These are phyloP conservation scores for Colletotrichum melonis DNA, from an alignment of 2,329 filamentous ascomycete genomes.

Conservation along the genomic window DNA sequence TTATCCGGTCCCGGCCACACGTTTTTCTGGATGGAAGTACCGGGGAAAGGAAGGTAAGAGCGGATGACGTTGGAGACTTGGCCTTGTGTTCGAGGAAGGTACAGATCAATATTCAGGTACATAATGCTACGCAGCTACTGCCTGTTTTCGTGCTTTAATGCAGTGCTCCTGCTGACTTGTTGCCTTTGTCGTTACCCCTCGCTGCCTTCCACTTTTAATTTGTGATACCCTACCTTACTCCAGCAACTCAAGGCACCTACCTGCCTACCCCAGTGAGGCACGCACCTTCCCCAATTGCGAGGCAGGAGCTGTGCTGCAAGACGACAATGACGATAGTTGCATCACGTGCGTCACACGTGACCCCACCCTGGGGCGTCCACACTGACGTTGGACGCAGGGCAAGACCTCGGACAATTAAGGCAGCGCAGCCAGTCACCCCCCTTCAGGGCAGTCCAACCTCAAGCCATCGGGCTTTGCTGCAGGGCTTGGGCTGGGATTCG, in stretches of 20 bases:
- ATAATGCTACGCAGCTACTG: neutral
- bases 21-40: conserved; percentile 22
- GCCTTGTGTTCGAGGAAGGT: neutral
- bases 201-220: neutral
- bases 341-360: conserved; percentile 34
- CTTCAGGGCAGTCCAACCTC: neutral
- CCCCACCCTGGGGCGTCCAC: conserved; percentile 14
- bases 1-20: conserved; percentile 33
- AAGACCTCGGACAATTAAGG: neutral
- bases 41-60: conserved; percentile 5
- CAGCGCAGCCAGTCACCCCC: neutral
- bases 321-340: neutral
- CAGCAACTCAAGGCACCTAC: no score
- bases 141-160: neutral
- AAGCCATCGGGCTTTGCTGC: conserved; percentile 10
- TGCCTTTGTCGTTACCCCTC: neutral
- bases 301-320: neutral
- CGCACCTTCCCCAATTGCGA: neutral
- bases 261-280: neutral
- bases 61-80: conserved; percentile 29
- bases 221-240: neutral
- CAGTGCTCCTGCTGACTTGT: neutral
- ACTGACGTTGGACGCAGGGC: conserved; percentile 6
- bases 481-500: conserved; percentile 21
- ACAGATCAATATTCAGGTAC: neutral